Percentiles rank a stretch among this genome's conserved stretches.
Evolutionary conservation across 805 yeast genomes (phyloP).

Genomic region (Candida anglica): DNA sequence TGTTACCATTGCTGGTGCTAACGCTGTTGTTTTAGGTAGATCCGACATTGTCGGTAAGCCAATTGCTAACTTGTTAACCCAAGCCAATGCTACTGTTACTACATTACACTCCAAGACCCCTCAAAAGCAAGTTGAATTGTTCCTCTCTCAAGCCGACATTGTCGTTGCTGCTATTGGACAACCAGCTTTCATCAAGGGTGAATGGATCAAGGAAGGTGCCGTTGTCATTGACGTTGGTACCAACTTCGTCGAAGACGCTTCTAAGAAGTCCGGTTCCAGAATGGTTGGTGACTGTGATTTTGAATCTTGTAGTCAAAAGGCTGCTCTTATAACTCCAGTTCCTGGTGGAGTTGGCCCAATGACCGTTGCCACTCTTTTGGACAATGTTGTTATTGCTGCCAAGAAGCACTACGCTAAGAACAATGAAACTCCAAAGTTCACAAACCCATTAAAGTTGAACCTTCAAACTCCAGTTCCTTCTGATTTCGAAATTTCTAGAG

Average conservation of each 20-base stretch:
- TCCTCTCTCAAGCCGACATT: conserved; percentile 63
- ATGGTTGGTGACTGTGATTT: conserved; percentile 79
- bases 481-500: conserved; percentile 74
- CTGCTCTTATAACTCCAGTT: conserved; percentile 75
- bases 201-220: conserved; percentile 66
- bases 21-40: conserved; percentile 83
- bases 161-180: conserved; percentile 76
- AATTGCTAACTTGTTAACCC: conserved; percentile 64
- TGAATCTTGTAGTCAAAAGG: conserved; percentile 48
- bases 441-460: conserved; percentile 54
- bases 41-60: conserved; percentile 87
- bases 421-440: conserved; percentile 40
- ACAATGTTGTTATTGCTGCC: conserved; percentile 69
- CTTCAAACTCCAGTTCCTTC: conserved; percentile 71
- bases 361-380: conserved; percentile 81
- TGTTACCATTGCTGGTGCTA: conserved; percentile 55
- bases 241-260: conserved; percentile 63
- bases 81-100: conserved; percentile 74
- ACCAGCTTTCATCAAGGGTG: conserved; percentile 67
- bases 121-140: conserved; percentile 42
- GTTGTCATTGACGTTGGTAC: conserved; percentile 82
- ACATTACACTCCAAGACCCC: conserved; percentile 66
- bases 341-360: conserved; percentile 94
- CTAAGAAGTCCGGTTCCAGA: conserved; percentile 64
- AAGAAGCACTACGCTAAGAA: conserved; percentile 42